A percentile compares a stretch with the other conserved stretches of the same genome.
Conservation (phyloP, 2,329 filamentous ascomycete genomes). For the Cladosporium sp. region DNA sequence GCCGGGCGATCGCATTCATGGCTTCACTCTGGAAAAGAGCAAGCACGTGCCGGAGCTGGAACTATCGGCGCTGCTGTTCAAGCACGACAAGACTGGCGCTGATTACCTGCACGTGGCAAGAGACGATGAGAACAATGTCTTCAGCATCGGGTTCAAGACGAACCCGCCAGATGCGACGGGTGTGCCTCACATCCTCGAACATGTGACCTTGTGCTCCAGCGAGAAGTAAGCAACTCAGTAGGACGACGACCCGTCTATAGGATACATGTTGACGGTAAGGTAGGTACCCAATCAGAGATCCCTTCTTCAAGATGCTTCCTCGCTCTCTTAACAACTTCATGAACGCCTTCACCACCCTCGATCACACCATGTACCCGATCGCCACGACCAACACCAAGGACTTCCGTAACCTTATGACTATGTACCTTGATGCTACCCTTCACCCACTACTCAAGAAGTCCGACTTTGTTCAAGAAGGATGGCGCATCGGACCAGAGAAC, state of each 20-base stretch:
- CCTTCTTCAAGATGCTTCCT: constrained; percentile 99
- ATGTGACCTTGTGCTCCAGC: constrained; percentile 94
- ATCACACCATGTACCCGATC: constrained; percentile 97
- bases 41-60: constrained; percentile 95
- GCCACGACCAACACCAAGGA: constrained; percentile 95
- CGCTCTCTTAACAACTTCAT: constrained; percentile 99
- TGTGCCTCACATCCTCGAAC: constrained; percentile 94
- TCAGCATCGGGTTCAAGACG: constrained; percentile 98
- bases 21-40: constrained; percentile 84
- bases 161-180: constrained; percentile 96
- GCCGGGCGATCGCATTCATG: constrained; percentile 82
- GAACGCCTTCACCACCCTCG: constrained; percentile 96
- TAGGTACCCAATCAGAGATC: constrained; percentile 94
- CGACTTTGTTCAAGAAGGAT: constrained; percentile 95
- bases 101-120: constrained; percentile 94
- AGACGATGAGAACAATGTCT: constrained; percentile 98
- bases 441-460: constrained; percentile 84
- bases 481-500: constrained; percentile 93
- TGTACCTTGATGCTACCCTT: constrained; percentile 93
- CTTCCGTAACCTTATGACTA: constrained; percentile 92
- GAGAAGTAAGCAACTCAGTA: constrained; percentile 64
- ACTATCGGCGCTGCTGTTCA: constrained; percentile 83
- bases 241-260: neutral
- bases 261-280: constrained; percentile 19
- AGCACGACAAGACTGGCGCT: constrained; percentile 92